Percentiles rank a stretch among this genome's conserved stretches.
Conservation (phyloP, 2,329 filamentous ascomycete genomes). For the Hypoxylon sp. region DNA sequence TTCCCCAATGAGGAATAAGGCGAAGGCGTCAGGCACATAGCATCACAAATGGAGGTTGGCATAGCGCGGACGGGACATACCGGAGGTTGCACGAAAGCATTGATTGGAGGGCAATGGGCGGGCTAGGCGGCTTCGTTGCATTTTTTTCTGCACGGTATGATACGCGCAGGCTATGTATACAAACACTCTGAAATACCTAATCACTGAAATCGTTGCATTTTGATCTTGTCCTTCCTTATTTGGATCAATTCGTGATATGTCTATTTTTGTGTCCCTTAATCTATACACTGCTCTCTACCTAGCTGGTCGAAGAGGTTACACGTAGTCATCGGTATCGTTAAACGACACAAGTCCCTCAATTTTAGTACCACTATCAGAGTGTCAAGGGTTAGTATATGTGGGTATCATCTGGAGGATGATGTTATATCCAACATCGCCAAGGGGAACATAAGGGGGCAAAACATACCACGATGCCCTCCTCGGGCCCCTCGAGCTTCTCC, state of each 20-base stretch:
- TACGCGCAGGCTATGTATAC: slow-evolving; percentile 26
- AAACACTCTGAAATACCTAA: slow-evolving; percentile 32
- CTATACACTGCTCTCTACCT: background rate
- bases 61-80: slow-evolving; percentile 32
- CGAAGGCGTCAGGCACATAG: slow-evolving; percentile 37
- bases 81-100: slow-evolving; percentile 20
- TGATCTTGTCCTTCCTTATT: slow-evolving; percentile 3
- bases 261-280: too few relatives aligned
- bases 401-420: background rate
- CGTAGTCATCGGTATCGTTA: background rate
- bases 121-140: slow-evolving; percentile 24
- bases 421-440: background rate
- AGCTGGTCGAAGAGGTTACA: background rate
- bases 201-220: slow-evolving; percentile 13
- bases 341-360: background rate
- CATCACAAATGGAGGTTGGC: slow-evolving; percentile 31
- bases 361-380: slow-evolving; percentile 33
- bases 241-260: background rate
- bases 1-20: slow-evolving; percentile 24
- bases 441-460: background rate
- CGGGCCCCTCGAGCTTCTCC: slow-evolving; percentile 20
- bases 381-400: slow-evolving; percentile 3
- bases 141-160: slow-evolving; percentile 21
- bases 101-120: slow-evolving; percentile 17
- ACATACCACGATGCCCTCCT: slow-evolving; percentile 32